These are phyloP conservation scores for Cytospora leucostoma DNA, from an alignment of 2,329 filamentous ascomycete species.

Conservation along the genomic window DNA sequence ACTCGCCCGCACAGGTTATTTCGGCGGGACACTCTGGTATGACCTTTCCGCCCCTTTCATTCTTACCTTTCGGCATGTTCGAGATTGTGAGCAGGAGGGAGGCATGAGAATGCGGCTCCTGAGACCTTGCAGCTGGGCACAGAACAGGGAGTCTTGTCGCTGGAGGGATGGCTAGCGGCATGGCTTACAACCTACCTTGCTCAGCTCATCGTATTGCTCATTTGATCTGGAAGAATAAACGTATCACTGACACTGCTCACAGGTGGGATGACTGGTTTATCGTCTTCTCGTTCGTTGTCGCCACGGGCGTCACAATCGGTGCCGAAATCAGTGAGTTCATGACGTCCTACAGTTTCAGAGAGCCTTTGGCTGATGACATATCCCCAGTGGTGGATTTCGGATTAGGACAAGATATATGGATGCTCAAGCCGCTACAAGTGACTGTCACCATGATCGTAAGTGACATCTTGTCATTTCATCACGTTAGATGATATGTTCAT, in stretches of 20 bases:
- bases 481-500: not conserved
- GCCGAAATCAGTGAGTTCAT: conserved; percentile 29
- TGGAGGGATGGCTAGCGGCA: too few species aligned
- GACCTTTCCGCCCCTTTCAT: not conserved
- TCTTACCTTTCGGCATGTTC: too few species aligned
- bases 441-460: conserved; percentile 30
- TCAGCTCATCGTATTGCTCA: not conserved
- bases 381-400: conserved; percentile 30
- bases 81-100: too few species aligned
- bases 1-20: conserved; percentile 26
- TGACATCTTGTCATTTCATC: not conserved
- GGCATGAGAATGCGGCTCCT: too few species aligned
- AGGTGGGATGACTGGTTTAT: conserved; percentile 33
- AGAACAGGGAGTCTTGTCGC: too few species aligned
- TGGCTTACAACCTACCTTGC: too few species aligned
- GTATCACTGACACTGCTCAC: not conserved
- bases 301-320: conserved; percentile 29
- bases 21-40: conserved; percentile 29
- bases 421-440: conserved; percentile 28
- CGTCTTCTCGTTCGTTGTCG: conserved; percentile 29
- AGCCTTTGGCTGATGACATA: not conserved
- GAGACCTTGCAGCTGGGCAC: too few species aligned
- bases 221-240: not conserved
- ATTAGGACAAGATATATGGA: conserved; percentile 30
- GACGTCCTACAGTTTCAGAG: not conserved